Base-by-base conservation (phyloP, 163 green algal genomes). In the Scenedesmus sp. region DNA sequence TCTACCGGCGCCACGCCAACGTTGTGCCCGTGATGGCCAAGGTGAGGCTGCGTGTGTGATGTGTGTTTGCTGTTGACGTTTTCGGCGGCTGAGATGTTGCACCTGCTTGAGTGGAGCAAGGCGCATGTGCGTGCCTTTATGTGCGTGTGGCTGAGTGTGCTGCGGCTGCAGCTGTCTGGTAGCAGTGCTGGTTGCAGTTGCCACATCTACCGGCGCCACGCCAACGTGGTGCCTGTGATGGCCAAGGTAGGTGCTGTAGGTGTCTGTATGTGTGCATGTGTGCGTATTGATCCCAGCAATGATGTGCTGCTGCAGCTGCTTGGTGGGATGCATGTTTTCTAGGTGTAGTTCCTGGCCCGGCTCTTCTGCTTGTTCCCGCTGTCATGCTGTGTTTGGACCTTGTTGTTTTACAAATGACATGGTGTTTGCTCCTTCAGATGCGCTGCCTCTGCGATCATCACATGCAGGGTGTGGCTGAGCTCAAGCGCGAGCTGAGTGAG, bases 161-260 rank as follows among this genome's bases (percentile, higher is more conserved):
- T 64, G 59, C 59, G 8, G 59, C 59, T 15, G 8, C 59, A 64
- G 34, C 34, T 46, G 34, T 46, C 34, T 46, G 34, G 34, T 46
- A 46, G 34, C 34, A 46, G 34, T 46, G 34, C 34, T 46, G 34
- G 34, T 46, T 46, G 34, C 34, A 46, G 34, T 46, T 46, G 88
- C 13, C 60, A 89, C 52, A 94, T 95, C 52, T 94, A 95, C 77
- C 56, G 85, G 57, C 92, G 94, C 6, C 90, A 93, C 64, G 95
- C 94, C 12, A 99, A 99, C 92, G 98, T 99, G 62, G 99, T 99
- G 92, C 98, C 98, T 1, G 96, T 98, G 2, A 98, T 95, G 93
- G 93, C 93, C 15, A 94, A 93, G 89, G 93, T 91, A 15, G 20
- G 94, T 93, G 12, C 18, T 73, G 12, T 23, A 4, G 20, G 12